Base-by-base conservation (phyloP, 1,284 basidiomycete genomes). In the Ustilago vetiveriae region DNA sequence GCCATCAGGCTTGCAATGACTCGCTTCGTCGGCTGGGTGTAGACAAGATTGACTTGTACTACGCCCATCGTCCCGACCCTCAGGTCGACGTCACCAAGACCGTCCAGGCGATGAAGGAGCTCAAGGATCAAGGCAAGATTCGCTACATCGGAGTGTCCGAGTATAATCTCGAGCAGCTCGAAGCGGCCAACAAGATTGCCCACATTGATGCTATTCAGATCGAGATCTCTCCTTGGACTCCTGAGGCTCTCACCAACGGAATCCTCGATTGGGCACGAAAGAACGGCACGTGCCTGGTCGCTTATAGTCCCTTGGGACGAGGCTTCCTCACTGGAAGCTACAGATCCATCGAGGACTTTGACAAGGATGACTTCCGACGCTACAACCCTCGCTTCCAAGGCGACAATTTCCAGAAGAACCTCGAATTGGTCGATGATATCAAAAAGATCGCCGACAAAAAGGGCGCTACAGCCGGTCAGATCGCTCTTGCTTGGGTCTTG, bases 31-130 rank as follows among this genome's bases (percentile, higher is more conserved):
- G 83, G 17, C 72, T 84, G 10, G 81, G 82, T 1, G 71, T 77
- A 8, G 70, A 80, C 21, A 81, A 66, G 26, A 71, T 84, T 22
- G 83, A 84, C 59, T 70, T 84, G 21, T 84, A 82, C 75, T 84
- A 84, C 62, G 70, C 82, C 9, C 83, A 85, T 59, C 77, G 84
- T 22, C 58, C 69, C 10, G 63, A 53, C 26, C 47, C 55, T n/a
- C 88, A 89, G 43, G 87, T 86, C 2, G 44, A 53, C 29, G 86
- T 90, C 75, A 87, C 88, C 70, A 88, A 90, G 83, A 92, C 91
- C 13, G 92, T 90, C 88, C 75, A 81, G 32, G 90, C 86, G 8
- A 86, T 92, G 86, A 91, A 92, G 81, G 85, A 86, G 69, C 85
- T 92, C 48, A 88, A 88, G 45, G 89, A 90, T 62, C 85, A 85